These are phyloP conservation scores for Amanita subjunquillea DNA, from an alignment of 768 basidiomycete species.

Conservation along the genomic window DNA sequence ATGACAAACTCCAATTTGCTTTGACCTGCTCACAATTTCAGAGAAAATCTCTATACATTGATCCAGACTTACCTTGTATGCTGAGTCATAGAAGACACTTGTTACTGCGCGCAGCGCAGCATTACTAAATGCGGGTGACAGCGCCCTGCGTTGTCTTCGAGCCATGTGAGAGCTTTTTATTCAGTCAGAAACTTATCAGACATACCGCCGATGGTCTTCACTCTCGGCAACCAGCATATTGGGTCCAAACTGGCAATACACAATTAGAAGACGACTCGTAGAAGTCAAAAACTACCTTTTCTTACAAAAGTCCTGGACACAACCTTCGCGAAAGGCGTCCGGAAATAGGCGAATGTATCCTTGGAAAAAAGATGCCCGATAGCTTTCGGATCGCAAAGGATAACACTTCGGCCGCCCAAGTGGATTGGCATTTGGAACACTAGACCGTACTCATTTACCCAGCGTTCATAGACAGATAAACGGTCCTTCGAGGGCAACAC, in stretches of 20 bases:
- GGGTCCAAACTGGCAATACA: constrained; percentile 24
- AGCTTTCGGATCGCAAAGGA: constrained; percentile 40
- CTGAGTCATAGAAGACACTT: constrained; percentile 13
- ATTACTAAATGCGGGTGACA: constrained; percentile 20
- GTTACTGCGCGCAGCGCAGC: too few relatives aligned
- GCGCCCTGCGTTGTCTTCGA: constrained; percentile 32
- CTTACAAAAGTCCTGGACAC: constrained; percentile 30
- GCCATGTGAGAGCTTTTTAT: background rate
- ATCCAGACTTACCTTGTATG: constrained; percentile 29
- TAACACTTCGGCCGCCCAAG: constrained; percentile 21
- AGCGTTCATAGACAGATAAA: constrained; percentile 29
- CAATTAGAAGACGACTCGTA: background rate
- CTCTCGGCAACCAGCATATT: constrained; percentile 31
- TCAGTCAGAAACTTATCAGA: background rate
- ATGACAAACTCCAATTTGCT: constrained; percentile 9
- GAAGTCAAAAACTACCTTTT: background rate
- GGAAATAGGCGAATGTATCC: constrained; percentile 40
- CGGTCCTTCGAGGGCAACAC: constrained; percentile 18
- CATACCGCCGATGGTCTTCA: constrained; percentile 34
- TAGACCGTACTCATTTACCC: constrained; percentile 38
- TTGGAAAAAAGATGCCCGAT: constrained; percentile 39
- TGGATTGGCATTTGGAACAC: constrained; percentile 28
- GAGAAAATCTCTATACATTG: background rate
- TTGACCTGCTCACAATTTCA: constrained; percentile 20
- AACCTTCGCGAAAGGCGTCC: constrained; percentile 20